Base-by-base conservation (phyloP, 2,329 filamentous ascomycete species). In the Cercospora citrullina region DNA sequence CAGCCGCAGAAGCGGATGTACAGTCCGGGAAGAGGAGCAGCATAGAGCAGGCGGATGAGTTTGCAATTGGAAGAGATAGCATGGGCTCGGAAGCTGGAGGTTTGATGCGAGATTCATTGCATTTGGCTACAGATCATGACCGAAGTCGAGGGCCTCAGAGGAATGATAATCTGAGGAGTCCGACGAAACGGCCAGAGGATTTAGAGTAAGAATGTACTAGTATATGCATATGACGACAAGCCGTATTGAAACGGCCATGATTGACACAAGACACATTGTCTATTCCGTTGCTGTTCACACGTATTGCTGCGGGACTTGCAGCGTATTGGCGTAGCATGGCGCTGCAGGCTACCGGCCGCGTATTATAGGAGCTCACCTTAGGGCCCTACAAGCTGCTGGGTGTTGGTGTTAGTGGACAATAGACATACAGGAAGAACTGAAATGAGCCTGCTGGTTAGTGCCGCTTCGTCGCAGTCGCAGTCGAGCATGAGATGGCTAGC, bases 101-200 rank as follows among this genome's bases (percentile, higher is more conserved):
- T 18, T 36, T 72, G n/a, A 73, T 72, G 69, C 65, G 71, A 36
- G 66, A 72, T 51, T 71, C 71, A 57, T 60, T 69, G 31, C 69
- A 58, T 61, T 69, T 63, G 64, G 71, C 67, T 5, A 66, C 71
- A 42, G 55, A 68, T 53, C 28, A 57, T 5, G 65, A 67, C 39
- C 51, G 65, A 21, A 66, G 64, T 36, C 69, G 67, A 10, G 69
- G 60, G 42, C 21, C 30, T 26, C 21, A 57, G 9, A 39, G 31
- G 48, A 36, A 39, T 39, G 60, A 53, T 26, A 63, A 53, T 18
- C 16, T 45, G 42, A 68, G 78, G 63, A 81, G 80, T 66, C 81
- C 81, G n/a, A 72, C 80, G 26, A 84, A 83, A 75, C 75, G 82
- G 65, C 81, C 81, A 5, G 81, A 83, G 67, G 78, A 84, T 76